Base-by-base conservation (phyloP, 2,329 filamentous ascomycete genomes). In the Aspergillus pseudonomiae region DNA sequence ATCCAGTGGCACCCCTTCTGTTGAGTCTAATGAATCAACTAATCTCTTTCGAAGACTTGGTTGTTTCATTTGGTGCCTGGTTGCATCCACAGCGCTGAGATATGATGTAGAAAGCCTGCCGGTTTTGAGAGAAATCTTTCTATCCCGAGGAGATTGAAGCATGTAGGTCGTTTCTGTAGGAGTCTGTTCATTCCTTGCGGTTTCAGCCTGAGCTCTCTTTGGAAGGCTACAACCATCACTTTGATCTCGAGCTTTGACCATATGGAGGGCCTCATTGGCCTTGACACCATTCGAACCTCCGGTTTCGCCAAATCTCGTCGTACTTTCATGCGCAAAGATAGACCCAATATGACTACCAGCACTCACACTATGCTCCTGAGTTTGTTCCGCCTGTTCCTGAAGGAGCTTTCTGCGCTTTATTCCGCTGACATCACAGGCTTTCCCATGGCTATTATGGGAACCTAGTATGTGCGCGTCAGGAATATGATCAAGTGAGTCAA, bases 1-100 rank as follows among this genome's bases (percentile, higher is more conserved):
- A 19, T n/a, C 14, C 4, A 46, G 14, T 39, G 21, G 6, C n/a
- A 63, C 58, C 16, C 54, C 26, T 48, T 67, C 67, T 24, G 64
- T 63, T 4, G 65, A 58, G 53, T 69, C 69, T 45, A 79, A 60
- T 14, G 74, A 74, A 65, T 80, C 77, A 36, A 79, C 70, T 39
- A 79, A 62, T 58, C 77, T 74, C 61, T 67, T 75, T 45, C 78
- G 74, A 16, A 65, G 65, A 24, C 69, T 55, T 7, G 30, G 32
- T 19, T n/a, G n/a, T 26, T 26, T 6, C 32, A 24, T 55, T 39
- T 39, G 30, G 21, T 55, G 21, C 26, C 52, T 39, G 24, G n/a
- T 55, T 14, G 52, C 14, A 55, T 39, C 21, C 12, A 14, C 16
- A 6, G 21, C 52, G 7, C 21, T 36, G n/a, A 10, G 14, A 19